Evolutionary conservation across 2,329 filamentous ascomycete species (phyloP).

Genomic region (Alternaria arbusti): DNA sequence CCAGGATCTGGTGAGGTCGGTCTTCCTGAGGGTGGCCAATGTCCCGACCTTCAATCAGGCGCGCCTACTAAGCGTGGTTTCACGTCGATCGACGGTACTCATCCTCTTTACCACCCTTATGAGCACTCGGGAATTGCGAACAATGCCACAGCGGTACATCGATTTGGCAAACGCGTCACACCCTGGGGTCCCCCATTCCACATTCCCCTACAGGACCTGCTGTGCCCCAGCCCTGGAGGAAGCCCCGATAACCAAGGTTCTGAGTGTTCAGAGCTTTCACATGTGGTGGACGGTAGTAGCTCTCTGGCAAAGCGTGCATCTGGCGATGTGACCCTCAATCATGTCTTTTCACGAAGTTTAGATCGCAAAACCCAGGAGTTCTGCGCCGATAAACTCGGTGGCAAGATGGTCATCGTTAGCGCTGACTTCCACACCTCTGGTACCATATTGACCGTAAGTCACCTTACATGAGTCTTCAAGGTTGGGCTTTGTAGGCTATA

Average conservation of each 20-base stretch:
- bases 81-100: not conserved
- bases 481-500: not conserved
- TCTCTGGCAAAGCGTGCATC: not conserved
- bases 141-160: not conserved
- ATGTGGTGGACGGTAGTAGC: not conserved
- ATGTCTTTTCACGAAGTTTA: not conserved
- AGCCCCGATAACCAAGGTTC: not conserved
- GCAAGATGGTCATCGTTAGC: not conserved
- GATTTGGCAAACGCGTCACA: not conserved
- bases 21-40: conserved; percentile 2
- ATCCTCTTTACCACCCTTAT: not conserved
- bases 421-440: not conserved
- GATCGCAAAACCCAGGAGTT: not conserved
- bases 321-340: not conserved
- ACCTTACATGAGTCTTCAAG: not conserved
- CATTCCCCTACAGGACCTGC: not conserved
- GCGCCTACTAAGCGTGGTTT: conserved; percentile 1
- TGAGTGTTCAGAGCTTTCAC: not conserved
- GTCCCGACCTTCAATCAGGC: conserved; percentile 4
- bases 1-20: not conserved
- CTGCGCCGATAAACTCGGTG: not conserved
- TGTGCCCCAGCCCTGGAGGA: not conserved
- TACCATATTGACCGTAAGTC: not conserved
- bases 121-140: not conserved
- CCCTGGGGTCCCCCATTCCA: not conserved